Base-by-base conservation (phyloP, 1,284 basidiomycete species). In the Erythrobasidium hasegawianum region DNA sequence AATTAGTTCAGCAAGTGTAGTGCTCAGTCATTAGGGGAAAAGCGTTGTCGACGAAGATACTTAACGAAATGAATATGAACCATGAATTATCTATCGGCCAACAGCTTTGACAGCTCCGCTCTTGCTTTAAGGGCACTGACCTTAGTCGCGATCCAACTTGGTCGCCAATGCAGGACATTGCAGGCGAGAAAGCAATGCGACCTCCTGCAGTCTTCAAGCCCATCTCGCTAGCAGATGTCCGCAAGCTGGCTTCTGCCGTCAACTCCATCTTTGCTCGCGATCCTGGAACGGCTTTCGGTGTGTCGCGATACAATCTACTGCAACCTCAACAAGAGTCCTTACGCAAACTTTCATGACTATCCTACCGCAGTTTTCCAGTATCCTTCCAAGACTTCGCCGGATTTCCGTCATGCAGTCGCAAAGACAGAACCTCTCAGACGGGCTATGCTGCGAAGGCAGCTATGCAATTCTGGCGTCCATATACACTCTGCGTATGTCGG, bases 181-280 rank as follows among this genome's bases (percentile, higher is more conserved):
- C 50, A n/a, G 14, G 9, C n/a, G 39, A 45, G n/a, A 49, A 59
- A 27, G 18, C 27, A 5, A 29, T 16, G 11, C 43, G 43, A n/a
- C 43, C 22, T n/a, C 33, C 33, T 33, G 43, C 43, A 47, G 43
- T 43, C 40, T 8, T 45, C n/a, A 26, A 40, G 24, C 43, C 38
- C 13, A 26, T 53, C 29, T 57, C 62, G 1, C 43, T 58, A 14
- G 62, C 55, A 39, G 62, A 65, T 33, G 62, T 65, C 22, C 54
- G 45, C 9, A 27, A 26, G n/a, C 29, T 65, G 29, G 62, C 62
- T 26, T 57, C 55, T 39, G 55, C 54, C 16, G n/a, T 39, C 11
- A 65, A 57, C 49, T 41, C 22, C 20, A 29, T 41, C 45, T 65
- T 65, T 45, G 55, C 45, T 4, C 26, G 62, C 8, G 62, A 65